phyloP scores from a whole-genome alignment of 129 eudicot species.

The Heracleum sosnowskyi region DNA sequence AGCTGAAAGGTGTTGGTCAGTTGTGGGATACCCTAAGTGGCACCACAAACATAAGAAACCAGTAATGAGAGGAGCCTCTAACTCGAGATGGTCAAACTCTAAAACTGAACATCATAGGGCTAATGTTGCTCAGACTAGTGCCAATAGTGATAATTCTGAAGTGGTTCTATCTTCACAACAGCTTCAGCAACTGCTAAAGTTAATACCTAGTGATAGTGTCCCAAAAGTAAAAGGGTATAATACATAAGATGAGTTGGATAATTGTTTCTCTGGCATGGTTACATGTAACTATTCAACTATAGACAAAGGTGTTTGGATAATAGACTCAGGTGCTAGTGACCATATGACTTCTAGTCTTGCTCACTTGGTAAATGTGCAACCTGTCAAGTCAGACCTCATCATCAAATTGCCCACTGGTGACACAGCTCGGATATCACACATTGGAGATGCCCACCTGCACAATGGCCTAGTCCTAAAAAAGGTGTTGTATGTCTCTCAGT shows the following conservation, averaged over 20 bases:
- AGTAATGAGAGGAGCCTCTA: no score
- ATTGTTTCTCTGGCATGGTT: not conserved
- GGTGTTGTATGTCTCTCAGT: not conserved
- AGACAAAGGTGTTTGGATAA: not conserved
- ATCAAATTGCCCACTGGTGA: not conserved
- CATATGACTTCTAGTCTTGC: not conserved
- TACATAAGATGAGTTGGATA: no score
- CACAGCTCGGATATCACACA: not conserved
- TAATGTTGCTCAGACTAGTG: not conserved
- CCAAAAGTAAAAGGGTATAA: not conserved
- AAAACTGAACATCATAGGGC: not conserved
- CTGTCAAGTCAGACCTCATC: not conserved
- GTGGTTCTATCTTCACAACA: not conserved
- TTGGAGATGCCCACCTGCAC: not conserved
- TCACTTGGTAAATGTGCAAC: no score
- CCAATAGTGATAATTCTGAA: not conserved
- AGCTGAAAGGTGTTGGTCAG: not conserved
- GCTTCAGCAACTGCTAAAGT: not conserved
- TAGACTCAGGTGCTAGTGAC: not conserved
- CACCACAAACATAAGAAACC: not conserved
- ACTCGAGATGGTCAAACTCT: not conserved
- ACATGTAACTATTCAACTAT: not conserved
- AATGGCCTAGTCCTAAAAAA: no score
- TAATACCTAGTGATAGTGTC: fast-evolving
- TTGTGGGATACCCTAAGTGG: not conserved